These are phyloP conservation scores for Leptographium flavum DNA, from an alignment of 2,329 filamentous ascomycete species.

Conservation along the genomic window DNA sequence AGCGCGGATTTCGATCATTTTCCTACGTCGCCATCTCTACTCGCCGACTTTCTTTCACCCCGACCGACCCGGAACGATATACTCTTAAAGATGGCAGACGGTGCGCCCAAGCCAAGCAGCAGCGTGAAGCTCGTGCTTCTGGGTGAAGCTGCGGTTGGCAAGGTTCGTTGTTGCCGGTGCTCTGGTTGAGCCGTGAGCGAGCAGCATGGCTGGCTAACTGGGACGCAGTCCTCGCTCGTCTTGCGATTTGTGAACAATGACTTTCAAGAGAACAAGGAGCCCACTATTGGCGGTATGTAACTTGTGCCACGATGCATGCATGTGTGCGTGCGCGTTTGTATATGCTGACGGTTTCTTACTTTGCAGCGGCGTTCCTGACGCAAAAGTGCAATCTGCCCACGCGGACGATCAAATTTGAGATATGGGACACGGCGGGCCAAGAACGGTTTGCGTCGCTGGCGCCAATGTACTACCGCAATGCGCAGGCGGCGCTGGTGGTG, in stretches of 20 bases:
- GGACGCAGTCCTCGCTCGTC: constrained; percentile 73
- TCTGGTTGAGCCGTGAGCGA: neutral
- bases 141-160: constrained; percentile 94
- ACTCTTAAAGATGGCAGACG: constrained; percentile 47
- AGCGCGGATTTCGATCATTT: neutral
- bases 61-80: neutral
- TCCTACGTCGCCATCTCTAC: neutral
- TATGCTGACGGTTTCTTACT: neutral
- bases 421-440: constrained; percentile 97
- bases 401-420: constrained; percentile 85
- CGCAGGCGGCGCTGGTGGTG: constrained; percentile 91
- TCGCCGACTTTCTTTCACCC: neutral
- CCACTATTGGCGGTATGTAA: constrained; percentile 82
- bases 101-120: constrained; percentile 79
- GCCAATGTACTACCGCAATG: constrained; percentile 99
- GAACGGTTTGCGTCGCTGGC: constrained; percentile 93
- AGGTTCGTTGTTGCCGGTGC: constrained; percentile 43
- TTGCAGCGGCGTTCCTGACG: constrained; percentile 84
- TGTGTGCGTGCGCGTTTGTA: neutral
- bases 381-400: constrained; percentile 96
- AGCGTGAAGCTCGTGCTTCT: constrained; percentile 98
- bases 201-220: neutral
- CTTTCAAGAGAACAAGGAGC: constrained; percentile 99
- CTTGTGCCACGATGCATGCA: neutral
- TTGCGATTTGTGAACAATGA: constrained; percentile 99